Evolutionary conservation across 257 asterid genomes (phyloP), one percentile per base, ranked within the genome.

Genomic region (Scutellaria galericulata): DNA sequence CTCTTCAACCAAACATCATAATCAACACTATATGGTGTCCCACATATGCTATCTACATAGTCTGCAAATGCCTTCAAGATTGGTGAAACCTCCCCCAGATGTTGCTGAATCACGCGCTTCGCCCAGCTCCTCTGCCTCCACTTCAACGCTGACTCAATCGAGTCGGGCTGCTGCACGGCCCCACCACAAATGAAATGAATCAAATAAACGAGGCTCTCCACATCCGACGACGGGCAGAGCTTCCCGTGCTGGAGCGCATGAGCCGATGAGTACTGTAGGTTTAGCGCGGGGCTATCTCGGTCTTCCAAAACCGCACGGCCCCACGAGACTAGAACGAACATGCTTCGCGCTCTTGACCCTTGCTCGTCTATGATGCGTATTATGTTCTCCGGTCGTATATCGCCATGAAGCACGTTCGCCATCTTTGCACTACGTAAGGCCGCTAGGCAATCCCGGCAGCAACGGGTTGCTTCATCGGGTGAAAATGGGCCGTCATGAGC

Each of bases 231-330:
- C 3, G 87, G 90, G 69, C 96, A 89, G 9, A 89, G 89, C 81
- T 91, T 91, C 71, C 96, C 96, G 3, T 91, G 81, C 85, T 86
- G 91, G 22, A 89, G 91, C 0, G 97, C 88, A 64, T 91, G 80
- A 22, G 87, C 81, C 0, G 96, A 89, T 2, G 97, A 91, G 71
- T 85, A 91, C 69, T 79, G 93, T 42, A 89, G 56, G 50, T 86
- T 86, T 47, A 91, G 73, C 0, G 89, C 81, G 0, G 97, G 95
- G 78, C 96, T 86, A 66, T 89, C 97, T 59, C 89, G 68, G 10
- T 91, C 97, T 73, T 91, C 97, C 76, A 89, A 63, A 48, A 86
- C 95, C 0, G 96, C 97, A 14, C 81, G 89, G 5, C 96, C 96
- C 96, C 97, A 91, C 2, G 96, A 87, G 15, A 86, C 83, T 2